These are phyloP conservation scores for Plectosphaerella cucumerina DNA, from an alignment of 2,329 filamentous ascomycete species.

Conservation along the genomic window DNA sequence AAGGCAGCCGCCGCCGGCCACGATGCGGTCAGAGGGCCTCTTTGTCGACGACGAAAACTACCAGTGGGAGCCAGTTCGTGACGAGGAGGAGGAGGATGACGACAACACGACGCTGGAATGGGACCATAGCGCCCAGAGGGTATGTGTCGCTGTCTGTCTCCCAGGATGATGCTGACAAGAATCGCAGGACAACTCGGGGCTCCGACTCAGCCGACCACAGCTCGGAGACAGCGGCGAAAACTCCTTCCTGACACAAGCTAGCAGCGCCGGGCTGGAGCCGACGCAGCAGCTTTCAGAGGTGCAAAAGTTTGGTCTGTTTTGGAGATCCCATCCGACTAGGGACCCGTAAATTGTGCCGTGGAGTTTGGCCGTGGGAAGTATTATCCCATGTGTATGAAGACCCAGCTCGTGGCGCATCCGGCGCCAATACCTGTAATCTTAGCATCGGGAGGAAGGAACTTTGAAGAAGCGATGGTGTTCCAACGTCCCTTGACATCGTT, in stretches of 20 bases:
- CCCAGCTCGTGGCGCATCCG: constrained; percentile 89
- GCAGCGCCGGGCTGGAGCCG: constrained; percentile 49
- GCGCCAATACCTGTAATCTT: constrained; percentile 64
- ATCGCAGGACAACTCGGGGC: constrained; percentile 36
- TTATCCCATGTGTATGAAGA: constrained; percentile 42
- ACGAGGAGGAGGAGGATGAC: constrained; percentile 55
- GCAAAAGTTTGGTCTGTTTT: constrained; percentile 39
- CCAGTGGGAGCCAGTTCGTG: constrained; percentile 66
- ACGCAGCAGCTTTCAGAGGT: constrained; percentile 73
- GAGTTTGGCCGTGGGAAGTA: not conserved
- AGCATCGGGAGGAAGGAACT: constrained; percentile 45
- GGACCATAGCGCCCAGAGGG: constrained; percentile 64
- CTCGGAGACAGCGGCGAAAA: constrained; percentile 17
- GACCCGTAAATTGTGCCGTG: not conserved
- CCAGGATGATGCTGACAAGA: constrained; percentile 20
- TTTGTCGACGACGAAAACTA: constrained; percentile 69
- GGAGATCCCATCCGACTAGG: constrained; percentile 17
- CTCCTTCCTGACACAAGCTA: constrained; percentile 13
- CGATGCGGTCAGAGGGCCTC: constrained; percentile 61
- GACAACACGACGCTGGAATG: constrained; percentile 67
- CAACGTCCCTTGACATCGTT: constrained; percentile 66
- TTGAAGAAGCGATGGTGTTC: constrained; percentile 61
- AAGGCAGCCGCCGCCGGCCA: constrained; percentile 47
- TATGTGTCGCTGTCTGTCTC: constrained; percentile 29
- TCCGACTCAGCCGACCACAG: constrained; percentile 36